Evolutionary conservation across 2,329 filamentous ascomycete genomes (phyloP), one percentile per base, ranked within the genome.

Genomic region (Chaetomiaceae sp.): DNA sequence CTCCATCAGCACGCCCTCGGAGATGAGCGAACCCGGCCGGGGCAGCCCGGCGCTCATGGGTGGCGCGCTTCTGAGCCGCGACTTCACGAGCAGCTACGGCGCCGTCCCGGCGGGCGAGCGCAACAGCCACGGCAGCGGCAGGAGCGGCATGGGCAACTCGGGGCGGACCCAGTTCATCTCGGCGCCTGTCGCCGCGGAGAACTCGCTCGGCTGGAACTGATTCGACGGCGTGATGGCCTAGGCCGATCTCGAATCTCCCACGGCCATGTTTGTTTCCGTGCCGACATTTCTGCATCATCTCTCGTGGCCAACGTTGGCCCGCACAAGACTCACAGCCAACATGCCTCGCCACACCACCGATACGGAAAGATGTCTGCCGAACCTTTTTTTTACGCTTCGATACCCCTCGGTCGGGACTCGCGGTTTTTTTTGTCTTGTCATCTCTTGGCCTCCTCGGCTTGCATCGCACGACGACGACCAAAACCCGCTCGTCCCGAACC

Each of bases 131-230:
- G 86, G 86, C 54, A 73, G 73, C 45, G 65, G 65, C 4, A 69
- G 72, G 51, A 75, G 76, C 60, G 75, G 73, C 47, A 73, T 71
- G 66, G 71, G 71, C 60, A 73, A 74, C 67, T 81, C 77, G 34
- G 77, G 69, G 19, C 74, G 79, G 42, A 81, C 77, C 3, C 76
- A 77, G 38, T 76, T 85, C 69, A 96, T 96, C 66, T 95, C 88
- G 55, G 88, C 89, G 30, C 91, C 91, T 3, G 87, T 96, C 57
- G 91, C 91, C 68, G 86, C 90, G 3, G 90, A 95, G 74, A 96
- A 96, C 77, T 95, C 89, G 45, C 80, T 96, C 59, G 91, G 91
- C 63, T 96, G 91, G 91, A 95, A 95, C 75, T 96, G 78, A 82
- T 19, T 5, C 17, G 34, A 4, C 9, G 25, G 14, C 30, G 30